phyloP scores from a whole-genome alignment of 257 asterid genomes.

The Forsythia viridissima region DNA sequence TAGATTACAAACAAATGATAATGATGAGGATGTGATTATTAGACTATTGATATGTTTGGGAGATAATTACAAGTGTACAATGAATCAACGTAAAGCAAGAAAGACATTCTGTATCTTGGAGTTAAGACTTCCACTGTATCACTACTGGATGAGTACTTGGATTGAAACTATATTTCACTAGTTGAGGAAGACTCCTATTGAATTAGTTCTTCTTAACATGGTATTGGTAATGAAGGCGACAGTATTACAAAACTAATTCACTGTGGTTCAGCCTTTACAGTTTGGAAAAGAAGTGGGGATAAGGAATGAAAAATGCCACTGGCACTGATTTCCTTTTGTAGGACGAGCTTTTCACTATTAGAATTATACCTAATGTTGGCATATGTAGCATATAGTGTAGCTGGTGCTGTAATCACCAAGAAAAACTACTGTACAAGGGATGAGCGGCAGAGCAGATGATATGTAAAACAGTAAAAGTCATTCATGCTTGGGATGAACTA shows the following conservation, averaged over 20 bases:
- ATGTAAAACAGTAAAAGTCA: neutral
- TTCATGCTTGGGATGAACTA: neutral
- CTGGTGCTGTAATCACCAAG: too few species aligned
- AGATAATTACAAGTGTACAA: neutral
- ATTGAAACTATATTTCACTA: neutral
- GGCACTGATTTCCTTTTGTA: neutral
- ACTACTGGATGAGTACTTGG: neutral
- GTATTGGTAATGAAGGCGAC: neutral
- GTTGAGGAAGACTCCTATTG: neutral
- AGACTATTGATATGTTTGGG: neutral
- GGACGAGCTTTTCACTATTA: neutral
- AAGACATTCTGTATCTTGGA: neutral
- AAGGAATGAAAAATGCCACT: neutral
- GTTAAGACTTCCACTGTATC: neutral
- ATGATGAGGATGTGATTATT: neutral
- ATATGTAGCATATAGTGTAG: neutral
- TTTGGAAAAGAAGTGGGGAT: neutral
- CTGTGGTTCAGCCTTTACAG: neutral
- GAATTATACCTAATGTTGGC: neutral
- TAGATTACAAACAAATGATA: neutral
- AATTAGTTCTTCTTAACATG: neutral
- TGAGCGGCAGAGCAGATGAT: neutral
- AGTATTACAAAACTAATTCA: neutral
- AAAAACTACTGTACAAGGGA: too few species aligned
- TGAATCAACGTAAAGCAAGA: neutral